A percentile compares a stretch with the other conserved stretches of the same genome.
Evolutionary conservation across 495 filamentous ascomycete species (phyloP).

Genomic region (Bombardia bombarda): DNA sequence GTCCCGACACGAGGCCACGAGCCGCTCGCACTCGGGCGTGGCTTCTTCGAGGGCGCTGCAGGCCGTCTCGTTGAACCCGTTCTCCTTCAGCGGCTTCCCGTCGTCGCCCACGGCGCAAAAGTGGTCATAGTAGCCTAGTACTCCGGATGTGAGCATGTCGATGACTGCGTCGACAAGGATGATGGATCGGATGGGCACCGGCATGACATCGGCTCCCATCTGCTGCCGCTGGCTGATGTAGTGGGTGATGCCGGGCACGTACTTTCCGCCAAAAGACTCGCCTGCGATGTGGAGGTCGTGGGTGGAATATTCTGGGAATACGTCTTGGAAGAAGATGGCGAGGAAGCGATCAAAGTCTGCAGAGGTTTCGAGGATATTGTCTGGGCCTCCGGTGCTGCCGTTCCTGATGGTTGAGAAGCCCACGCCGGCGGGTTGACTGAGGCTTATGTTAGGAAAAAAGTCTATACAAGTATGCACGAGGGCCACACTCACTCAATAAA

Average conservation of each 20-base stretch:
- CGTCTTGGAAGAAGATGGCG: background rate
- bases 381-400: background rate
- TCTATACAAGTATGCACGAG: background rate
- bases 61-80: constrained; percentile 1
- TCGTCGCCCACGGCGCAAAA: constrained; percentile 1
- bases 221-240: constrained; percentile 1
- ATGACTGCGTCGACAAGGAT: constrained; percentile 1
- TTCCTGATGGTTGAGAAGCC: background rate
- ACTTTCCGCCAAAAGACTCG: constrained; percentile 1
- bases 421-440: constrained; percentile 1
- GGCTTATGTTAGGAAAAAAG: background rate
- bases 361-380: background rate
- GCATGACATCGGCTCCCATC: too few relatives aligned
- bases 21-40: background rate
- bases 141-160: background rate
- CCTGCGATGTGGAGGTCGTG: constrained; percentile 1
- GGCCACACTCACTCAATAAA: constrained; percentile 39
- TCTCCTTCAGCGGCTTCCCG: background rate
- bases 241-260: background rate
- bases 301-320: background rate
- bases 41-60: background rate
- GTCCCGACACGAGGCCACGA: background rate
- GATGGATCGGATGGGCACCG: background rate
- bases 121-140: background rate
- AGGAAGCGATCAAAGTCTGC: constrained; percentile 1